These are phyloP conservation scores for Neurospora intermedia DNA, from an alignment of 495 filamentous ascomycete genomes.

Conservation along the genomic window DNA sequence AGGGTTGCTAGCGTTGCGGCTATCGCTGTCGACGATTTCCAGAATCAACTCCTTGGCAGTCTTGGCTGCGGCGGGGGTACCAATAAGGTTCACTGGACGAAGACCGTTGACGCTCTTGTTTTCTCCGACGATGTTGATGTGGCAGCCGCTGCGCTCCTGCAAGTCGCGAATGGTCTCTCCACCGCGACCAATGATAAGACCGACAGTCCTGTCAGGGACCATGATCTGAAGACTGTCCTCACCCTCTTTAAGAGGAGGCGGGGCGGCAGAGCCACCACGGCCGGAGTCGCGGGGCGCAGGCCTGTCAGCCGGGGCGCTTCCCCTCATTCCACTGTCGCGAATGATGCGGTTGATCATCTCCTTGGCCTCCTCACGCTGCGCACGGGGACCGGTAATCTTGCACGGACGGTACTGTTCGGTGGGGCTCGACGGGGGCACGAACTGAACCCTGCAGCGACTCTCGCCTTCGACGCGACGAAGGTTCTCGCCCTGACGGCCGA, in stretches of 20 bases:
- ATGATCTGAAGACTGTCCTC: slow-evolving; percentile 74
- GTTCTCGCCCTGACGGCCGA: slow-evolving; percentile 75
- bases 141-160: slow-evolving; percentile 73
- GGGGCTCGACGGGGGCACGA: slow-evolving; percentile 58
- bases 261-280: slow-evolving; percentile 13
- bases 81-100: slow-evolving; percentile 76
- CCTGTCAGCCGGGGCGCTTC: slow-evolving; percentile 28
- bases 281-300: slow-evolving; percentile 13
- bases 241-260: slow-evolving; percentile 49
- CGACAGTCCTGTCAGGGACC: slow-evolving; percentile 82
- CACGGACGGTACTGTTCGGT: slow-evolving; percentile 59
- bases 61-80: slow-evolving; percentile 51
- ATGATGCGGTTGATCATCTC: slow-evolving; percentile 70
- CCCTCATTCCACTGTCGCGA: slow-evolving; percentile 64
- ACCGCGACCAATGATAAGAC: slow-evolving; percentile 73
- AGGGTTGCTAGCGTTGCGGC: slow-evolving; percentile 38
- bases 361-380: slow-evolving; percentile 58
- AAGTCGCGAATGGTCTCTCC: slow-evolving; percentile 85
- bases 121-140: slow-evolving; percentile 82
- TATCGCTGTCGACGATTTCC: slow-evolving; percentile 82
- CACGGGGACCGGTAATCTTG: slow-evolving; percentile 60
- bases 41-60: slow-evolving; percentile 69
- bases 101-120: slow-evolving; percentile 76
- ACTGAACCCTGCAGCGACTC: slow-evolving; percentile 67
- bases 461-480: slow-evolving; percentile 66